Base-by-base conservation (phyloP, 208 protist species). In the Leishmania lainsoni region DNA sequence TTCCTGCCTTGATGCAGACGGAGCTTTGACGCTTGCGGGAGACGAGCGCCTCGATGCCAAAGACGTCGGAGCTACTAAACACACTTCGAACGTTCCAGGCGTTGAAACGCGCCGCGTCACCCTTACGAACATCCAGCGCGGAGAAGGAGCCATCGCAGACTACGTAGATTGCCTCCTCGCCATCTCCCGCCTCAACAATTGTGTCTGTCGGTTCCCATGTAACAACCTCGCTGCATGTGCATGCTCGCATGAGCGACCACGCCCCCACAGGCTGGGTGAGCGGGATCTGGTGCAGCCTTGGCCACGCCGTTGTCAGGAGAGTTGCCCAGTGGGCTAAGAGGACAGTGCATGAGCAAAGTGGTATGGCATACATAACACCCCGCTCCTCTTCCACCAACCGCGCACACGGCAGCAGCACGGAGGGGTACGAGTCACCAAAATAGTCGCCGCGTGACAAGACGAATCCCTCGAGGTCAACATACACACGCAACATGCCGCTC, bases 361-460 rank as follows among this genome's bases (percentile, higher is more conserved):
- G 92, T 52, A 96, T 78, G 48, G 83, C 83, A 70, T 89, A 96
- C 3, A 92, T 89, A 6, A 87, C 49, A 8, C 92, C 92, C 6
- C 91, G 89, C 56, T 87, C 89, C 80, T 87, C 87, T 52, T 96
- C 88, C 20, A 86, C 79, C 12, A 93, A 45, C 22, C 82, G 75
- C 35, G 86, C 80, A 56, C 88, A 87, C 14, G 84, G 74, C 16
- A 89, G 52, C 20, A 93, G 54, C 14, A 75, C 87, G 63, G 83
- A 81, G 42, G 83, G 75, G 81, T 94, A 92, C 0, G 79, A 80
- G 45, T 96, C 90, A 12, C 92, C 92, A 76, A 93, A 96, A 84
- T 90, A 96, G 78, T 94, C 92, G 22, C 92, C 91, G 51, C 88
- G 83, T 14, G 56, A 39, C 5, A 96, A 74, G 9, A 74, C 75